Conservation (phyloP, 2,329 filamentous ascomycete genomes). For the Didymella sp. region DNA sequence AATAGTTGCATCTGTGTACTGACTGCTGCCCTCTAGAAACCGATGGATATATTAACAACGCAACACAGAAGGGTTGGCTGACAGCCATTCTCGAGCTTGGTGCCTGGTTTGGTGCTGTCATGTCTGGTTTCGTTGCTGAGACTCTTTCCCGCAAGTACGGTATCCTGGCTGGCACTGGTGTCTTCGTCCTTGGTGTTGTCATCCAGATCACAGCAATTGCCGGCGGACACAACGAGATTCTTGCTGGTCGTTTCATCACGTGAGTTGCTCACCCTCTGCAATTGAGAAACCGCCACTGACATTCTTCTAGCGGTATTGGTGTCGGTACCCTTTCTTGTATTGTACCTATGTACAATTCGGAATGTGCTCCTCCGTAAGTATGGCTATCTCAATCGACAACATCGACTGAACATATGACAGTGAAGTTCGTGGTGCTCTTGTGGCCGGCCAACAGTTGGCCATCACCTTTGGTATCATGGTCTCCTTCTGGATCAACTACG, state of each 20-base stretch:
- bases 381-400: neutral
- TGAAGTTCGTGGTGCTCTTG: constrained; percentile 70
- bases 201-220: constrained; percentile 69
- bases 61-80: constrained; percentile 57
- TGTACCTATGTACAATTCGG: constrained; percentile 61
- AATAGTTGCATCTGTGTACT: neutral
- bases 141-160: constrained; percentile 71
- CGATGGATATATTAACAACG: constrained; percentile 47
- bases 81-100: constrained; percentile 75
- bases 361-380: constrained; percentile 57
- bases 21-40: constrained; percentile 48
- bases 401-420: constrained; percentile 53
- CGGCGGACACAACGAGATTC: constrained; percentile 65
- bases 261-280: constrained; percentile 22
- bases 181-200: constrained; percentile 75
- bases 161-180: constrained; percentile 68
- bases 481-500: constrained; percentile 45
- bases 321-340: constrained; percentile 74
- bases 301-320: constrained; percentile 59
- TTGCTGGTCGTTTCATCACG: constrained; percentile 76
- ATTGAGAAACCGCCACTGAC: constrained; percentile 31
- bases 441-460: constrained; percentile 68
- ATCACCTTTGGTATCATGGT: constrained; percentile 60
- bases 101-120: constrained; percentile 76
- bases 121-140: constrained; percentile 76